Base-by-base conservation (phyloP, 2,329 filamentous ascomycete genomes). In the Sporothrix brasiliensis region DNA sequence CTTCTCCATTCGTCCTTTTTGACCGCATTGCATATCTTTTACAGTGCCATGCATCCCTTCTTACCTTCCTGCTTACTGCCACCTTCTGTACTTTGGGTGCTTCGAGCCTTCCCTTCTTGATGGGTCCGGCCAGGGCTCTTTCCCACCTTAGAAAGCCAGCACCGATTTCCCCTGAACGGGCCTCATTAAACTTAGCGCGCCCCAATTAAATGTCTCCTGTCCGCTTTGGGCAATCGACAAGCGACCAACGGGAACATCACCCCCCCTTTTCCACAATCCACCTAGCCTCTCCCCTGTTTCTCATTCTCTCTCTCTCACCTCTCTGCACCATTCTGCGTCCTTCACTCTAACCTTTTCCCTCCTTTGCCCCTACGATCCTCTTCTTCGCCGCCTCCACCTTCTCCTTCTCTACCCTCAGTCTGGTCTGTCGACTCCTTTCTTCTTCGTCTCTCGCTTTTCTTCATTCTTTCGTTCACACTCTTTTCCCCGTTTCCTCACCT, bases 161-260 rank as follows among this genome's bases (percentile, higher is more conserved):
- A 11, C 66, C 66, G n/a, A 52, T 41, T 73, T 74, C 73, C 73
- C 73, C 73, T 74, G 73, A 73, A 73, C 75, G 73, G 73, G 72
- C 74, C 77, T 81, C 79, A 80, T 80, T 79, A 79, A 80, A 81
- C 78, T 79, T 81, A 81, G 79, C 79, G 80, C 77, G 76, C 74
- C 78, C 78, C 74, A 77, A 75, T 78, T 77, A 76, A 74, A 78
- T 72, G 70, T 71, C 76, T 75, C 76, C 73, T 74, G 73, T 75
- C 78, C 75, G 74, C 75, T 78, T 79, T 76, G 75, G 76, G 78
- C 76, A 80, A 80, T 80, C 77, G 79, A 75, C 78, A 78, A 61
- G 50, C 70, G 34, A 67, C 72, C 70, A 73, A 73, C 69, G 68
- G 69, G 68, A 74, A 74, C 73, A 74, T 75, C 71, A 69, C 73